Evolutionary conservation across 2,329 filamentous ascomycete genomes (phyloP), one percentile per base, ranked within the genome.

Genomic region (Trematosphaeria pertusa): DNA sequence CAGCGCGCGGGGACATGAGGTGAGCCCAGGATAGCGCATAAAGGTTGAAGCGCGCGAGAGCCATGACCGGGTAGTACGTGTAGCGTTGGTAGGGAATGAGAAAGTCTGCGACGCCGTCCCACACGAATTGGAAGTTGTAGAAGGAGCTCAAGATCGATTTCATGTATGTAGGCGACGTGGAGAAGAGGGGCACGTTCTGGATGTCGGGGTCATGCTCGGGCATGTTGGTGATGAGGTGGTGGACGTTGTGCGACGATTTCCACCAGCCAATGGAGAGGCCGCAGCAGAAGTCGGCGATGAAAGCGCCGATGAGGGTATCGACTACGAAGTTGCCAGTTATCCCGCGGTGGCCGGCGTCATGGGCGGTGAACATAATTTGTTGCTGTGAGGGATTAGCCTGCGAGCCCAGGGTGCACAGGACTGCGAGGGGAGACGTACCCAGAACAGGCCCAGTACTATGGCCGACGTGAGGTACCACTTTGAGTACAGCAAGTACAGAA

Each of bases 1-100:
- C 87, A 0, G 87, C 88, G 44, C 86, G 83, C 9, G 87, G 84
- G 10, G 81, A 76, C 46, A 92, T 73, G 1, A 95, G 81, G 67
- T 88, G 90, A 54, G 87, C 81, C 87, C 88, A 95, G 11, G 88
- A 92, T 12, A 94, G 80, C 9, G 83, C 76, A 70, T 95, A 96
- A 12, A 96, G 82, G 67, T 96, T 96, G 78, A 96, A 92, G 28
- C 91, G 86, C 5, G 88, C 92, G 52, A 96, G 82, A 26, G 84
- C 78, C 61, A 96, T 84, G 55, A 96, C 78, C 2, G 88, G 82
- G 68, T 95, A 96, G 73, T 96, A 96, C 0, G 88, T 81, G 71
- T 88, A 92, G 48, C 89, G 81, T 70, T 96, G 91, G 50, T 88
- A 80, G n/a, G 80, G 81, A 37, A 95, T 74, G 11, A 90, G 70